Percentiles rank a stretch among this genome's conserved stretches.
Evolutionary conservation across 257 asterid genomes (phyloP).

Genomic region (Solanum virginianum): DNA sequence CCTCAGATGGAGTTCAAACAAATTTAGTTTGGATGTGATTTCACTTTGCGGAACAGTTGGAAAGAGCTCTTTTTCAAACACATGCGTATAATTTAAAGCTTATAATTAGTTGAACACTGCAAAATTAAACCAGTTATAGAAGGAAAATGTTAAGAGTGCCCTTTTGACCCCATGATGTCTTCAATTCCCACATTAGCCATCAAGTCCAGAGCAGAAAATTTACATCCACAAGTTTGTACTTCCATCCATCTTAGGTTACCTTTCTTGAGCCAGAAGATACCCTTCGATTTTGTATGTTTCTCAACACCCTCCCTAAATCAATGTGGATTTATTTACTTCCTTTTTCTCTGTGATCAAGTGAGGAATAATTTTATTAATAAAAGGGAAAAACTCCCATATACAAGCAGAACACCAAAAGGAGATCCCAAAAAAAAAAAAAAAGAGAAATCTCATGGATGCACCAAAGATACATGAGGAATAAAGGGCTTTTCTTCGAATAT

Average conservation of each 20-base stretch:
- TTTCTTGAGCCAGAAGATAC: neutral
- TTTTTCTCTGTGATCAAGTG: neutral
- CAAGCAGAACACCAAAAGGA: neutral
- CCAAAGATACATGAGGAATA: neutral
- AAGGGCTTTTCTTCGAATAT: neutral
- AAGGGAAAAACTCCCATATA: neutral
- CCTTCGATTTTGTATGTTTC: neutral
- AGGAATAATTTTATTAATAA: neutral
- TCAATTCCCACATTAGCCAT: neutral
- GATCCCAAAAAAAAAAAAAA: neutral
- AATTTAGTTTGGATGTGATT: neutral
- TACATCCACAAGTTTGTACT: neutral
- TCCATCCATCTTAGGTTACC: neutral
- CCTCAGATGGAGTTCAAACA: neutral
- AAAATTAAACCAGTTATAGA: neutral
- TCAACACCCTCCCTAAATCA: neutral
- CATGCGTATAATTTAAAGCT: neutral
- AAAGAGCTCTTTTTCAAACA: neutral
- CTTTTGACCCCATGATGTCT: neutral
- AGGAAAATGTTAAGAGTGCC: neutral
- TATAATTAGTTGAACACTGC: neutral
- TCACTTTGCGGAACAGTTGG: neutral
- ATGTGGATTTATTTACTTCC: neutral
- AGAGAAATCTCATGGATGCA: neutral
- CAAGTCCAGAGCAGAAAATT: neutral